Evolutionary conservation across 2,329 filamentous ascomycete genomes (phyloP).

Genomic region (Aspergillus fumigatiaffinis): DNA sequence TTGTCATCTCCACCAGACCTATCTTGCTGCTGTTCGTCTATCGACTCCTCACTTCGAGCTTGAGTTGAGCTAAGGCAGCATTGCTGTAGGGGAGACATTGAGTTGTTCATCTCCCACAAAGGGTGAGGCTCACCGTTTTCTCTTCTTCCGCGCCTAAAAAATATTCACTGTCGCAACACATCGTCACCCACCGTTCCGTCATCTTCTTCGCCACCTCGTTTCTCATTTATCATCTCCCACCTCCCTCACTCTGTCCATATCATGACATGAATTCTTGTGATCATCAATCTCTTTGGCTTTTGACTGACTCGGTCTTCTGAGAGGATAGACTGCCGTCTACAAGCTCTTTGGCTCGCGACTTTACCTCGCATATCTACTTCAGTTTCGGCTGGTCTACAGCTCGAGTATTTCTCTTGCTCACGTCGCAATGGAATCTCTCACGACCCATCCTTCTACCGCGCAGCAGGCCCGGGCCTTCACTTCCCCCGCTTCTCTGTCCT

Average conservation of each 20-base stretch:
- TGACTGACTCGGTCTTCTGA: constrained; percentile 6
- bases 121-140: constrained; percentile 40
- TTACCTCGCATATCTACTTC: constrained; percentile 5
- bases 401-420: constrained; percentile 23
- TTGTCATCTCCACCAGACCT: constrained; percentile 4
- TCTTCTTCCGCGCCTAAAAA: constrained; percentile 9
- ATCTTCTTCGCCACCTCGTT: constrained; percentile 1
- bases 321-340: constrained; percentile 25
- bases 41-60: background rate
- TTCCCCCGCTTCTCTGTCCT: constrained; percentile 85
- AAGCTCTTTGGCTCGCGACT: constrained; percentile 3
- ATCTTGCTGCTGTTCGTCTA: background rate
- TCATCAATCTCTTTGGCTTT: background rate
- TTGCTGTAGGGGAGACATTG: constrained; percentile 79
- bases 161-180: background rate
- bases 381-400: constrained; percentile 22
- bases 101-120: constrained; percentile 91
- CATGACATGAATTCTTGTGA: background rate
- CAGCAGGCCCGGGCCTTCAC: constrained; percentile 95
- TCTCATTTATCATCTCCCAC: background rate
- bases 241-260: background rate
- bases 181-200: constrained; percentile 17
- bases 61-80: constrained; percentile 14
- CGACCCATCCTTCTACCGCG: constrained; percentile 86
- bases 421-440: constrained; percentile 76